Percentiles rank a stretch among this genome's conserved stretches.
These are phyloP conservation scores for Aschersonia sp. DNA, from an alignment of 2,329 filamentous ascomycete species.

Conservation along the genomic window DNA sequence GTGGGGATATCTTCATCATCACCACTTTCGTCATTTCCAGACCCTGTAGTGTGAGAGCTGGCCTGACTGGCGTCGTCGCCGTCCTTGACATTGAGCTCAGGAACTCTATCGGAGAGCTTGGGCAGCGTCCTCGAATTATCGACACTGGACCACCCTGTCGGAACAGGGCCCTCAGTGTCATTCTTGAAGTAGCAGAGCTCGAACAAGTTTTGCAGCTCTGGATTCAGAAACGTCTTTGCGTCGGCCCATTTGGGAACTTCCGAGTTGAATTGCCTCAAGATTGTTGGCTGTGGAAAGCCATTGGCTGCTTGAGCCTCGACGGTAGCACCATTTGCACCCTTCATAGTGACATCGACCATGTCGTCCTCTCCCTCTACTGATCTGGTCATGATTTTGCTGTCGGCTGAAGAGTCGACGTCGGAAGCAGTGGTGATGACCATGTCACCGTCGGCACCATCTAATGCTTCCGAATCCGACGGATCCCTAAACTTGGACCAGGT, in stretches of 20 bases:
- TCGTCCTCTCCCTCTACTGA: slow-evolving; percentile 84
- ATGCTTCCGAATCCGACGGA: slow-evolving; percentile 25
- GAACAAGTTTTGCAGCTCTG: slow-evolving; percentile 57
- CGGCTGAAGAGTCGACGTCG: slow-evolving; percentile 51
- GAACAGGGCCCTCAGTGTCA: slow-evolving; percentile 39
- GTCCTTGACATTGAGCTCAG: slow-evolving; percentile 24
- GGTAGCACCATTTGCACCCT: slow-evolving; percentile 30
- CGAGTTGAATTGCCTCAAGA: slow-evolving; percentile 32
- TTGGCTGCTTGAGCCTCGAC: slow-evolving; percentile 14
- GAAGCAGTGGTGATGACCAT: slow-evolving; percentile 50
- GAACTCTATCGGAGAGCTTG: slow-evolving; percentile 30
- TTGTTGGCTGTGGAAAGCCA: slow-evolving; percentile 9
- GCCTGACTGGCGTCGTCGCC: slow-evolving; percentile 35
- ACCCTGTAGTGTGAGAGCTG: slow-evolving; percentile 30
- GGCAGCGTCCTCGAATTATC: slow-evolving; percentile 45
- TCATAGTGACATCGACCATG: slow-evolving; percentile 81
- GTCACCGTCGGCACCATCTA: slow-evolving; percentile 49
- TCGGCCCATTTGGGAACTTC: slow-evolving; percentile 37
- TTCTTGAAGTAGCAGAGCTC: slow-evolving; percentile 54
- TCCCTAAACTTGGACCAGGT: slow-evolving; percentile 50
- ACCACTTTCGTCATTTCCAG: slow-evolving; percentile 35
- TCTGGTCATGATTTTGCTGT: slow-evolving; percentile 56
- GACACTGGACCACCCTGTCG: slow-evolving; percentile 53
- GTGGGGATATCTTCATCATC: slow-evolving; percentile 29
- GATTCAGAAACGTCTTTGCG: slow-evolving; percentile 42